phyloP scores from a whole-genome alignment of 164 flowering plant genomes.

The Vitis riparia region DNA sequence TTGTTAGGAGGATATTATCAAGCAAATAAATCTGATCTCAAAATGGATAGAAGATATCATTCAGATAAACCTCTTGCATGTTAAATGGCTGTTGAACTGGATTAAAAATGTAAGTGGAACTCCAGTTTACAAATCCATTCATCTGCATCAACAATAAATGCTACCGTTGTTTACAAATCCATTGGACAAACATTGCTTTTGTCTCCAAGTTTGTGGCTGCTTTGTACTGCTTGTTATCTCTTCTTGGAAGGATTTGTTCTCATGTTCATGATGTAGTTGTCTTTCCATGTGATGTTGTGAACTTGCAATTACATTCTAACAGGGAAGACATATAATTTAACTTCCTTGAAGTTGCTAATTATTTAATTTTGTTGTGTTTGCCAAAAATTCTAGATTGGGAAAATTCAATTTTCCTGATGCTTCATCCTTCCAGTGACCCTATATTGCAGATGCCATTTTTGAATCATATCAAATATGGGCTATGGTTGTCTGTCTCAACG shows the following conservation, averaged over 20 bases:
- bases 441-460: background rate
- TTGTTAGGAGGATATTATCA: background rate
- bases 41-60: background rate
- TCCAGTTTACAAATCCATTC: too few species aligned
- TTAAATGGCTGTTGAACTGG: background rate
- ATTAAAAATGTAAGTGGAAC: background rate
- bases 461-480: background rate
- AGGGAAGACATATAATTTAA: too few species aligned
- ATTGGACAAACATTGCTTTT: too few species aligned
- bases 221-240: too few species aligned
- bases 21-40: background rate
- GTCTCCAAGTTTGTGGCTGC: too few species aligned
- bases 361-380: background rate
- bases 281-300: too few species aligned
- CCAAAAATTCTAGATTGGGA: background rate
- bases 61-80: background rate
- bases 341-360: background rate
- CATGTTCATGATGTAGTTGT: too few species aligned
- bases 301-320: too few species aligned
- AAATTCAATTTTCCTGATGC: background rate
- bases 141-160: too few species aligned
- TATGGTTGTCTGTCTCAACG: background rate
- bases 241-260: too few species aligned
- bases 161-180: too few species aligned
- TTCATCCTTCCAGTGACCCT: background rate